phyloP scores from a whole-genome alignment of 129 eudicot genomes.

The Arctium minus region DNA sequence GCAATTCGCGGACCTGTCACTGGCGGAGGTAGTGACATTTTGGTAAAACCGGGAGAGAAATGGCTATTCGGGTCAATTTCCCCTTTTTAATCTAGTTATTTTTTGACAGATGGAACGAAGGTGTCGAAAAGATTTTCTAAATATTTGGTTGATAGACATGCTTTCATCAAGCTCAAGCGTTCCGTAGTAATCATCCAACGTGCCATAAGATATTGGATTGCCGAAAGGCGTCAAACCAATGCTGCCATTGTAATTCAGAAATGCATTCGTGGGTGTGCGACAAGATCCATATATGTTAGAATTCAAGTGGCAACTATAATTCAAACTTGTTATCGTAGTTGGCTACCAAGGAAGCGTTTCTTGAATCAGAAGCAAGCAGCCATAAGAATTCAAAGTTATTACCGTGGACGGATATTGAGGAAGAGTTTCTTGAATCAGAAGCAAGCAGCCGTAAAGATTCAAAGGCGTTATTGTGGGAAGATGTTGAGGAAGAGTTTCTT shows the following conservation, averaged over 20 bases:
- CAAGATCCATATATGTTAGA: no score
- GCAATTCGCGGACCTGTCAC: no score
- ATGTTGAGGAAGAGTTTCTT: constrained; percentile 33
- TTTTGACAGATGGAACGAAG: constrained; percentile 31
- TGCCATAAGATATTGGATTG: constrained; percentile 41
- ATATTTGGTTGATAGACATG: constrained; percentile 43
- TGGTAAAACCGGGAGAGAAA: no score
- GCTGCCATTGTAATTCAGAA: constrained; percentile 40
- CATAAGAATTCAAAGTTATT: not conserved
- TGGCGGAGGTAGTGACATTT: no score
- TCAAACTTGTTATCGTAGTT: constrained; percentile 46
- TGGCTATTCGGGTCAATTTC: no score
- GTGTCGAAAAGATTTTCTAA: constrained; percentile 23
- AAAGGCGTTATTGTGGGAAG: constrained; percentile 39
- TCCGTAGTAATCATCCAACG: constrained; percentile 44
- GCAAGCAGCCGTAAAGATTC: not conserved
- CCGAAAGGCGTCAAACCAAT: constrained; percentile 26
- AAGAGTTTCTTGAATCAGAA: not conserved
- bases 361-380: not conserved
- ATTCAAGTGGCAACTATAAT: constrained; percentile 30
- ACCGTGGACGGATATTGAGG: constrained; percentile 7
- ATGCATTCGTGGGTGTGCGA: constrained; percentile 19
- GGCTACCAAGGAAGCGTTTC: not conserved
- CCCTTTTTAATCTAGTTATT: not conserved
- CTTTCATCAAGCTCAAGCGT: constrained; percentile 41